These are phyloP conservation scores for Lasiosphaeris hirsuta DNA, from an alignment of 495 filamentous ascomycete species.

Conservation along the genomic window DNA sequence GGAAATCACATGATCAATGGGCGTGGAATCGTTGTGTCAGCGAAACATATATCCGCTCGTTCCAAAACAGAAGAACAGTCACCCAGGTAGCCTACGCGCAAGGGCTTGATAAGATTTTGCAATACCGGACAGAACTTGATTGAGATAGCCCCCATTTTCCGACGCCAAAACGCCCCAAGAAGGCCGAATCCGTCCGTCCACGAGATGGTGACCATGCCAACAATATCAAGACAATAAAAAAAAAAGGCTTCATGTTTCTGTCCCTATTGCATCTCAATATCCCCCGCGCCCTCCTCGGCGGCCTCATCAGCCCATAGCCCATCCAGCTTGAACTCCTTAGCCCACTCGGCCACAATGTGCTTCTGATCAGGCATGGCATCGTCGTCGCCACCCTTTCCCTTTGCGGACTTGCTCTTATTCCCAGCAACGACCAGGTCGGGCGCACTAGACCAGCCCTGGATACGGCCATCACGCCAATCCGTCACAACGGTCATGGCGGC, in stretches of 20 bases:
- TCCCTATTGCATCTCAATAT: conserved; percentile 30
- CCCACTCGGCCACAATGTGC: conserved; percentile 89
- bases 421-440: conserved; percentile 59
- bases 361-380: conserved; percentile 62
- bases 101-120: too few species aligned
- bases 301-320: conserved; percentile 75
- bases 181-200: background rate
- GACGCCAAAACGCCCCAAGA: conserved; percentile 21
- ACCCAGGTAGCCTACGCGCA: too few species aligned
- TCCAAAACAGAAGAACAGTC: too few species aligned
- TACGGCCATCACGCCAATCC: conserved; percentile 93
- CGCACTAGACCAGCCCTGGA: conserved; percentile 86
- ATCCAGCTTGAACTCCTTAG: conserved; percentile 92
- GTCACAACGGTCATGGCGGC: conserved; percentile 91
- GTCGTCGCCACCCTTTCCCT: conserved; percentile 23
- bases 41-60: too few species aligned
- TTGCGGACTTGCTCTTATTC: background rate
- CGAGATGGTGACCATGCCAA: background rate
- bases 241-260: conserved; percentile 5
- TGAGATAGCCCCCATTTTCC: conserved; percentile 3
- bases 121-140: too few species aligned
- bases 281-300: conserved; percentile 22
- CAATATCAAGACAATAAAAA: background rate
- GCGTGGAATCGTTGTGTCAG: too few species aligned
- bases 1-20: too few species aligned